Conservation (phyloP, 2,329 filamentous ascomycete genomes). For the Fusarium sublunatum region DNA sequence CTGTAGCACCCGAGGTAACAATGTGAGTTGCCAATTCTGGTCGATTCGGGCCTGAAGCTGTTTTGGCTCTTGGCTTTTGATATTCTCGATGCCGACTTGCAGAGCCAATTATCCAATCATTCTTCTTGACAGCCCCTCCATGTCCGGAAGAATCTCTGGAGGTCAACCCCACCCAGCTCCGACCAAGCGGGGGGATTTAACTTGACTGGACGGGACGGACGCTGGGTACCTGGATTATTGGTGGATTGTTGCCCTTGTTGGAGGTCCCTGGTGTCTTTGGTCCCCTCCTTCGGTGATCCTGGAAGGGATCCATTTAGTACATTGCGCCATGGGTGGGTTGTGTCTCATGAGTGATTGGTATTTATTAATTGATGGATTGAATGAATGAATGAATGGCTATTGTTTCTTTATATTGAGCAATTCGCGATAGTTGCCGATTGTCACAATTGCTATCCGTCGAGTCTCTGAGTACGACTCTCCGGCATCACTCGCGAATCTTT, state of each 20-base stretch:
- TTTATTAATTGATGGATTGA: too few species aligned
- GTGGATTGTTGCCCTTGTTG: conserved; percentile 37
- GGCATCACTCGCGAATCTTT: conserved; percentile 9
- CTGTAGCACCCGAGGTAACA: background rate
- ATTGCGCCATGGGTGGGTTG: conserved; percentile 2
- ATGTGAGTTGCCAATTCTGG: background rate
- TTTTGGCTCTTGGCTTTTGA: background rate
- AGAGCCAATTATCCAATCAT: conserved; percentile 14
- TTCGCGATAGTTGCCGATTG: background rate
- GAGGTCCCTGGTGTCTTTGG: conserved; percentile 32
- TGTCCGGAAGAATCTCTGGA: conserved; percentile 30
- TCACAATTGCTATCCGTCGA: background rate
- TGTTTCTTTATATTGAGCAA: background rate
- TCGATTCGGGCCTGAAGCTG: conserved; percentile 15
- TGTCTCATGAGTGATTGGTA: conserved; percentile 1
- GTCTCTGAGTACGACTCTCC: background rate
- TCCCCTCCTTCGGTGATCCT: conserved; percentile 8
- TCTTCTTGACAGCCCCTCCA: conserved; percentile 3
- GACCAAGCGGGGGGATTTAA: conserved; percentile 34
- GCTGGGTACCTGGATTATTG: conserved; percentile 39
- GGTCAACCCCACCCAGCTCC: conserved; percentile 30
- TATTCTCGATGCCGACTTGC: background rate
- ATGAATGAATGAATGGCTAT: background rate
- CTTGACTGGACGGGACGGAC: conserved; percentile 16
- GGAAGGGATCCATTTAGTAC: conserved; percentile 20